Base-by-base conservation (phyloP, 768 basidiomycete species). In the Lepiota venenata region DNA sequence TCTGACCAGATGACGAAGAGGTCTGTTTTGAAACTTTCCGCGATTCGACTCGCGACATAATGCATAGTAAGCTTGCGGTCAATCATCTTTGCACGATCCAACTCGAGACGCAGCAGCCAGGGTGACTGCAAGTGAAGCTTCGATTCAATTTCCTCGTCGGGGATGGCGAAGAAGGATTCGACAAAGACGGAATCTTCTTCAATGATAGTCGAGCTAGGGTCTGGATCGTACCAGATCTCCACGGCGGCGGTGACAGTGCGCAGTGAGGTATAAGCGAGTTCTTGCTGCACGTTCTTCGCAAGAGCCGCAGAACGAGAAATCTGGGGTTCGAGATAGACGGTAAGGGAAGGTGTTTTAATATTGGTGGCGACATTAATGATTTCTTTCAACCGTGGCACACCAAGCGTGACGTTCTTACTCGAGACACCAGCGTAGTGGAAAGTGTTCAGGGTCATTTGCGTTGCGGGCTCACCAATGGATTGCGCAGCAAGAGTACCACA, bases 351-450 rank as follows among this genome's bases (percentile, higher is more conserved):
- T 0, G 97, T 99, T 74, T 98, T 97, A 81, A 98, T 97, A 67
- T 98, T 95, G 16, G 88, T 91, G 0, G 97, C 97, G 56, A 98
- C 95, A 65, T 99, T 99, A 75, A 99, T 98, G 62, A 98, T 98
- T 72, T 98, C 97, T 75, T 98, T 98, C 59, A 99, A 70, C 71
- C 97, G 95, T 2, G 97, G 97, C 1, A 99, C 97, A 86, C 97
- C 97, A 56, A 98, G 91, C 0, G 97, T 99, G 47, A 99, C 97
- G 72, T 97, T 98, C 75, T 98, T 98, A 65, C 91, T 93, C n/a
- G 97, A 96, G 21, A 99, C 97, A 87, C 97, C 97, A 57, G 97
- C 97, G 68, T 98, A 98, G 72, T 99, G 97, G 91, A 98, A 99
- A 0, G 96, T 98, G 70, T 99, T 99, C 55, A 99, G 72, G 5